These are phyloP conservation scores for Salix arbutifolia DNA, from an alignment of 345 rosid genomes.

Conservation along the genomic window DNA sequence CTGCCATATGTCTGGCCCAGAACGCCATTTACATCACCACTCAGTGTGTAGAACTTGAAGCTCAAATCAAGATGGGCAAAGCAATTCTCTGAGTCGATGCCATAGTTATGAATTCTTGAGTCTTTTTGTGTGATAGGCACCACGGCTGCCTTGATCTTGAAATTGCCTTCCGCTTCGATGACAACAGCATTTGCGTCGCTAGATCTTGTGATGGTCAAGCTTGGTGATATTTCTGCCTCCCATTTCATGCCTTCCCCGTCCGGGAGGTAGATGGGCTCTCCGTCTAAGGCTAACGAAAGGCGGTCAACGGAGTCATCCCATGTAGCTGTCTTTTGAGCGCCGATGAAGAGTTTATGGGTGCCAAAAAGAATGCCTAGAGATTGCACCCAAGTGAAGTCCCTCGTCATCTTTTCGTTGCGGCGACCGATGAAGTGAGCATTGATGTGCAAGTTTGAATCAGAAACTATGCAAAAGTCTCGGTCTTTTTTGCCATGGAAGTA, in stretches of 20 bases:
- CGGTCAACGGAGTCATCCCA: constrained; percentile 31
- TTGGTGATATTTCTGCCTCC: neutral
- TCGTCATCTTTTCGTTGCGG: constrained; percentile 11
- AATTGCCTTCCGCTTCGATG: constrained; percentile 15
- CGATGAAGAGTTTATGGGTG: constrained; percentile 21
- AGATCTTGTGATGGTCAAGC: constrained; percentile 15
- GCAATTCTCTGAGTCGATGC: constrained; percentile 47
- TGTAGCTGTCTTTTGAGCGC: constrained; percentile 21
- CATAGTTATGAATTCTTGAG: constrained; percentile 25
- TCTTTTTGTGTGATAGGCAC: constrained; percentile 27
- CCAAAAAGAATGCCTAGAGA: constrained; percentile 26
- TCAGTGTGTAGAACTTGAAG: constrained; percentile 47
- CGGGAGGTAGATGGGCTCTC: constrained; percentile 19
- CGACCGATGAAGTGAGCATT: constrained; percentile 30
- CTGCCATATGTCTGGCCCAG: constrained; percentile 52
- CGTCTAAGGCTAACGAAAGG: constrained; percentile 24
- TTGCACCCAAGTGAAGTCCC: constrained; percentile 36
- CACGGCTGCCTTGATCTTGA: constrained; percentile 22
- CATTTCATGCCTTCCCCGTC: constrained; percentile 12
- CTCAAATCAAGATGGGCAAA: constrained; percentile 60
- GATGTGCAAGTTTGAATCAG: constrained; percentile 34
- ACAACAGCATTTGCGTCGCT: constrained; percentile 6
- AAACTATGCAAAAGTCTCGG: constrained; percentile 24
- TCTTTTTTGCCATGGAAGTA: constrained; percentile 68
- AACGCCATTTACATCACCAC: constrained; percentile 45